phyloP scores from a whole-genome alignment of 2,329 filamentous ascomycete species.

The Capronia coronata region DNA sequence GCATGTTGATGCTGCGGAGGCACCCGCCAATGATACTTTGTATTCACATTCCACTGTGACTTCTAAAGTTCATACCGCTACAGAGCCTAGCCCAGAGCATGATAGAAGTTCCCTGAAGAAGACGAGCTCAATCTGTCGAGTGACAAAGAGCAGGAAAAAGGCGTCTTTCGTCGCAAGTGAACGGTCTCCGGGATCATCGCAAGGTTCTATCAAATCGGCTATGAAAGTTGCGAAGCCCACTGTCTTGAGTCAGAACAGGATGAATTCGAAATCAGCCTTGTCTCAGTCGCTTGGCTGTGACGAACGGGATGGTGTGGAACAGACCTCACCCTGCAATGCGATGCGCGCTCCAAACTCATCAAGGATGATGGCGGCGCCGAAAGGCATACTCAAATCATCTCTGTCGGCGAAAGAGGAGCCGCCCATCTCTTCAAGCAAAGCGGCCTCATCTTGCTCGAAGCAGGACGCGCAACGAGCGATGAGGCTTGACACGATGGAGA shows the following conservation, averaged over 20 bases:
- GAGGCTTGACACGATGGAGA: constrained; percentile 26
- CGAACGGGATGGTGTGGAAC: background rate
- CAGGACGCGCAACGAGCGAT: constrained; percentile 28
- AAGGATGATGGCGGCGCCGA: background rate
- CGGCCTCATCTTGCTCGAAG: constrained; percentile 32
- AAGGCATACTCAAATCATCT: constrained; percentile 16
- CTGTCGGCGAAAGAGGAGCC: background rate
- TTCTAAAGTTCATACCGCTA: constrained; percentile 25
- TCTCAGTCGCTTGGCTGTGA: background rate
- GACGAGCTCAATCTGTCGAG: constrained; percentile 9
- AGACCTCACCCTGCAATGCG: background rate
- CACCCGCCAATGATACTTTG: background rate
- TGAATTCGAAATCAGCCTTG: constrained; percentile 1
- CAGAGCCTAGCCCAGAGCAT: constrained; percentile 18
- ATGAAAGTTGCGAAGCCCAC: constrained; percentile 24
- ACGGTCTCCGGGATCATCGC: constrained; percentile 5
- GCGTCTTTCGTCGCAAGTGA: constrained; percentile 18
- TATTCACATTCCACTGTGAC: background rate
- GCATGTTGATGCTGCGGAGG: background rate
- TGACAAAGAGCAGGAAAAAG: constrained; percentile 27
- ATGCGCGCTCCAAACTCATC: background rate
- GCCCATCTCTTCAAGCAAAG: constrained; percentile 16
- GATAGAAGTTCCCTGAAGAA: constrained; percentile 1
- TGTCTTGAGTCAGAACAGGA: background rate
- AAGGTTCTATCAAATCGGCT: constrained; percentile 20